Percentiles rank a stretch among this genome's conserved stretches.
These are phyloP conservation scores for Tulasnella calospora DNA, from an alignment of 768 basidiomycete genomes.

Conservation along the genomic window DNA sequence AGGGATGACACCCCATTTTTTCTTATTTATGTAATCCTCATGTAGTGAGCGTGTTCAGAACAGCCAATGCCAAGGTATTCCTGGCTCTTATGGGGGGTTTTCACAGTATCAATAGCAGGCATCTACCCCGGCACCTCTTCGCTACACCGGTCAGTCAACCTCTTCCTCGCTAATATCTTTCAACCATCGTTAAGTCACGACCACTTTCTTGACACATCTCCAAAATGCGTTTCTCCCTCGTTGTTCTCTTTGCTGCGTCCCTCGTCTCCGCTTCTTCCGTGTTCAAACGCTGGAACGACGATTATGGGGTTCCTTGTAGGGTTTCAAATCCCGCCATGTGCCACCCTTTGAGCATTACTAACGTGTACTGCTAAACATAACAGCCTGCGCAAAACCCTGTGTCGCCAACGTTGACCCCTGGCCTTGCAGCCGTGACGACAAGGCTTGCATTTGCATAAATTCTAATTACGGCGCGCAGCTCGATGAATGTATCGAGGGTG, in stretches of 20 bases:
- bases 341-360: not conserved
- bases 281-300: not conserved
- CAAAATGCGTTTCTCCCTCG: not conserved
- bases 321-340: not conserved
- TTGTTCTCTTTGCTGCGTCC: not conserved
- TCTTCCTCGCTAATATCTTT: too few relatives aligned
- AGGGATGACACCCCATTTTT: not conserved
- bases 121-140: too few relatives aligned
- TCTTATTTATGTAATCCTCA: too few relatives aligned
- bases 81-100: too few relatives aligned
- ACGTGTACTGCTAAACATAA: not conserved
- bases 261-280: not conserved
- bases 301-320: not conserved
- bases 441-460: not conserved
- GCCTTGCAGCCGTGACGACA: not conserved
- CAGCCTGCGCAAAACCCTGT: not conserved
- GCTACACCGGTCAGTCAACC: too few relatives aligned
- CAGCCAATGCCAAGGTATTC: too few relatives aligned
- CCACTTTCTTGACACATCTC: not conserved
- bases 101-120: too few relatives aligned
- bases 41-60: too few relatives aligned
- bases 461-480: not conserved
- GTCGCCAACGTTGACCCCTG: not conserved
- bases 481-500: not conserved
- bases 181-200: too few relatives aligned